Conservation (phyloP, 176 grass and related monocot genomes). For the Tillandsia leiboldiana region DNA sequence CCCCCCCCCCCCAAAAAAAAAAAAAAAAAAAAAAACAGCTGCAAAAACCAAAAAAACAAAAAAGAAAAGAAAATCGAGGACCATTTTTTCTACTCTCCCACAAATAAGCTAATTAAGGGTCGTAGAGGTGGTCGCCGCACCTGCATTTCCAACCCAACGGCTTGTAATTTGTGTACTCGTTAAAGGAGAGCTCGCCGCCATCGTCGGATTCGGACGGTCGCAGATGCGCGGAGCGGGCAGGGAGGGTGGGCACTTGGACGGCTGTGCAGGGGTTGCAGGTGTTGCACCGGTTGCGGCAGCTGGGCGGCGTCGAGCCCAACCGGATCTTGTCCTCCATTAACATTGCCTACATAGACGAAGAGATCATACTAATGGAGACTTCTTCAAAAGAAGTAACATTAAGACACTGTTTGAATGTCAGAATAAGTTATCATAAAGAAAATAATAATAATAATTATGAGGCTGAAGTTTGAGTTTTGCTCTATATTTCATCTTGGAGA, state of each 20-base stretch:
- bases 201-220: background rate
- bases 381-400: too few species aligned
- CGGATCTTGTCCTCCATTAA: constrained; percentile 68
- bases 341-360: constrained; percentile 15
- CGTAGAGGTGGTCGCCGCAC: constrained; percentile 60
- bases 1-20: background rate
- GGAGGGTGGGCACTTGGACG: constrained; percentile 61
- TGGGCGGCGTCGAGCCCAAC: constrained; percentile 85
- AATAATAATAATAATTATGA: too few species aligned
- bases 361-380: background rate
- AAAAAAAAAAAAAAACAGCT: background rate
- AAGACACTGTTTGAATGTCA: too few species aligned
- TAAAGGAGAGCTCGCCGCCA: constrained; percentile 11
- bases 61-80: background rate
- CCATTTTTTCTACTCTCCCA: too few species aligned
- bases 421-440: too few species aligned
- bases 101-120: constrained; percentile 32
- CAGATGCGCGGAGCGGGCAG: background rate
- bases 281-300: constrained; percentile 82
- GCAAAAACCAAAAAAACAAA: background rate
- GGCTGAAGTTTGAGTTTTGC: too few species aligned
- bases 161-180: constrained; percentile 86
- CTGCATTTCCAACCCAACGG: constrained; percentile 92
- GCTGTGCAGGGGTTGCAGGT: constrained; percentile 81
- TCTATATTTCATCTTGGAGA: too few species aligned